Percentiles rank a stretch among this genome's conserved stretches.
phyloP scores from a whole-genome alignment of 495 filamentous ascomycete genomes.

The Hypoxylon fragiforme region DNA sequence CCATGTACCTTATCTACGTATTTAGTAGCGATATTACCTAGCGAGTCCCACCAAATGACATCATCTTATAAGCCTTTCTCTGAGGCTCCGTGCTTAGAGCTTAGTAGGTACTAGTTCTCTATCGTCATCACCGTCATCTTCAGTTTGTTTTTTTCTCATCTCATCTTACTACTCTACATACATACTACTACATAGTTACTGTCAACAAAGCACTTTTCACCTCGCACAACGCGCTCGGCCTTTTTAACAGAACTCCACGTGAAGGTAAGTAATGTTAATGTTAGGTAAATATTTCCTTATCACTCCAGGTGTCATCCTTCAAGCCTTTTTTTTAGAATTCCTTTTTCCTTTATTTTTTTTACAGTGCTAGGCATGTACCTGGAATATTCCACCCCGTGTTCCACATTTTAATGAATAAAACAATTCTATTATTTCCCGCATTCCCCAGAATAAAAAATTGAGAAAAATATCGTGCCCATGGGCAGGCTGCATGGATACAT shows the following conservation, averaged over 20 bases:
- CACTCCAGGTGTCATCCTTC: neutral
- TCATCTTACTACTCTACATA: neutral
- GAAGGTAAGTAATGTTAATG: neutral
- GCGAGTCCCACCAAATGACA: slow-evolving; percentile 24
- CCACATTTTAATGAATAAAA: neutral
- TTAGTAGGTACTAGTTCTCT: no score
- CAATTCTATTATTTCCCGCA: slow-evolving; percentile 31
- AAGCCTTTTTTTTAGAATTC: neutral
- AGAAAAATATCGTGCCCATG: slow-evolving; percentile 15
- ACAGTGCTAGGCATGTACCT: no score
- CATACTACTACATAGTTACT: no score
- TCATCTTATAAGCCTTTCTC: slow-evolving; percentile 13
- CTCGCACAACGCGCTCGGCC: neutral
- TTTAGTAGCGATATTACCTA: no score
- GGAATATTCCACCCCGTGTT: no score
- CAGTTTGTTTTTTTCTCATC: slow-evolving; percentile 9
- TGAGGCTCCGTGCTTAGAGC: no score
- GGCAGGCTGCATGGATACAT: slow-evolving; percentile 22
- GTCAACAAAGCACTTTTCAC: no score
- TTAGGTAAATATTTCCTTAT: neutral
- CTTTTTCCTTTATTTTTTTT: neutral
- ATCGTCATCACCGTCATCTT: slow-evolving; percentile 16
- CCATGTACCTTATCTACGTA: no score
- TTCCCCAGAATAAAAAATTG: slow-evolving; percentile 24
- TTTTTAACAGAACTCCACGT: neutral